Evolutionary conservation across 805 yeast genomes (phyloP).

Genomic region (Zygosaccharomyces bailii): DNA sequence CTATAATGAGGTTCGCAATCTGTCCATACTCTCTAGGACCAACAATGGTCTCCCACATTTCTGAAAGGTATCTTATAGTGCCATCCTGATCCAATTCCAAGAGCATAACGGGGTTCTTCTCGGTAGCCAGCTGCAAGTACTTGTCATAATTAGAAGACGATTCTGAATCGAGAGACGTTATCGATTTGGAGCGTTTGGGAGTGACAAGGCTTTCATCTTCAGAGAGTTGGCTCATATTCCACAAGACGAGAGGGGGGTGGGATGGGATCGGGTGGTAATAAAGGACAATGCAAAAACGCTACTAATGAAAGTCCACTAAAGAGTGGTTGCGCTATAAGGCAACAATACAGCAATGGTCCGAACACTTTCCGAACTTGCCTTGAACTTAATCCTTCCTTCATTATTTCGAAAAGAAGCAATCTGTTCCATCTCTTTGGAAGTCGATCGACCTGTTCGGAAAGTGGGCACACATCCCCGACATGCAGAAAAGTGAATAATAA

Average conservation of each 20-base stretch:
- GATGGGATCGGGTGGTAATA: background rate
- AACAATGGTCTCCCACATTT: conserved; percentile 74
- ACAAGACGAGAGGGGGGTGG: background rate
- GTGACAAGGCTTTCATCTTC: conserved; percentile 10
- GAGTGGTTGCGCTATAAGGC: background rate
- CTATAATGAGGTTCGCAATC: conserved; percentile 61
- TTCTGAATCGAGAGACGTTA: conserved; percentile 16
- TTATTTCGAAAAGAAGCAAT: background rate
- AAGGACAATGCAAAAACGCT: background rate
- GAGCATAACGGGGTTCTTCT: conserved; percentile 69
- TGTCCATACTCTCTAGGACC: conserved; percentile 34
- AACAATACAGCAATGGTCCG: background rate
- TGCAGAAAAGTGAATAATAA: background rate
- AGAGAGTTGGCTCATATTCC: conserved; percentile 2
- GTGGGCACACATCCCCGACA: background rate
- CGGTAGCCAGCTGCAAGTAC: conserved; percentile 61
- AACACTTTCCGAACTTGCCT: background rate
- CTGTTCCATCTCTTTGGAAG: background rate
- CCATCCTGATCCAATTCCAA: conserved; percentile 82
- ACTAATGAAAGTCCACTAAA: background rate
- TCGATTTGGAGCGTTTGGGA: conserved; percentile 12
- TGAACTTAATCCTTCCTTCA: background rate
- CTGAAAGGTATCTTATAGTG: conserved; percentile 66
- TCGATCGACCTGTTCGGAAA: background rate
- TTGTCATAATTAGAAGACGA: conserved; percentile 38